Percentiles rank a stretch among this genome's conserved stretches.
phyloP scores from a whole-genome alignment of 108 stramenopile species.

The Pseudonitzschia multistriata region DNA sequence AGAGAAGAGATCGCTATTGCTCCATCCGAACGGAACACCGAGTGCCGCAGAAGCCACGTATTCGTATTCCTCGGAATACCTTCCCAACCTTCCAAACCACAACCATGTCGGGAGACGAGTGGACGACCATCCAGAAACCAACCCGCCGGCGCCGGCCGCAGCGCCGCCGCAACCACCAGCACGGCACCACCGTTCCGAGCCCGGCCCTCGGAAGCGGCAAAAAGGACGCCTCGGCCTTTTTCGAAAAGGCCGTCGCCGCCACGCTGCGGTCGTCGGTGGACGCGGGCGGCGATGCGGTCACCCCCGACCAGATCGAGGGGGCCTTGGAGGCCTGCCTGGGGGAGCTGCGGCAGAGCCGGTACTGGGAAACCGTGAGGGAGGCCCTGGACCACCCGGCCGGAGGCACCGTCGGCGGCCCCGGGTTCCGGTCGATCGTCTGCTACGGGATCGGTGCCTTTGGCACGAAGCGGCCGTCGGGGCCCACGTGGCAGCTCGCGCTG shows the following conservation, averaged over 20 bases:
- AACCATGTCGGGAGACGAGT: conserved; percentile 1
- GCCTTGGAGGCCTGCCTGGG: background rate
- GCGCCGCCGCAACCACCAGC: background rate
- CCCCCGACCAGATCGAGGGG: background rate
- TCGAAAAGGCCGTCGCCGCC: background rate
- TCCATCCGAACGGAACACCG: too few relatives aligned
- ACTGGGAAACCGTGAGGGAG: background rate
- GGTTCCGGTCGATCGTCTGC: conserved; percentile 35
- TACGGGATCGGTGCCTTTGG: conserved; percentile 57
- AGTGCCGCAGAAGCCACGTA: too few relatives aligned
- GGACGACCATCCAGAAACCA: background rate
- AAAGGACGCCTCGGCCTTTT: background rate
- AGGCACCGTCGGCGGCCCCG: background rate
- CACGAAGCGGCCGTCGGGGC: conserved; percentile 26
- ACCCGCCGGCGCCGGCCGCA: conserved; percentile 13
- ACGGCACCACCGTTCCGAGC: background rate
- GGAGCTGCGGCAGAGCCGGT: background rate
- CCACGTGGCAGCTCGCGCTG: conserved; percentile 46
- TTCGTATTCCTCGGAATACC: too few relatives aligned
- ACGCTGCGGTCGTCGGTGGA: background rate
- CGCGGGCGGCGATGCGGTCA: background rate
- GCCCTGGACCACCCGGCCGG: background rate
- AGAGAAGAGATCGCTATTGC: too few relatives aligned
- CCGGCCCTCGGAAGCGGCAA: background rate
- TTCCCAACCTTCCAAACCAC: background rate